These are phyloP conservation scores for Ustulina deusta DNA, from an alignment of 2,329 filamentous ascomycete genomes.

Conservation along the genomic window DNA sequence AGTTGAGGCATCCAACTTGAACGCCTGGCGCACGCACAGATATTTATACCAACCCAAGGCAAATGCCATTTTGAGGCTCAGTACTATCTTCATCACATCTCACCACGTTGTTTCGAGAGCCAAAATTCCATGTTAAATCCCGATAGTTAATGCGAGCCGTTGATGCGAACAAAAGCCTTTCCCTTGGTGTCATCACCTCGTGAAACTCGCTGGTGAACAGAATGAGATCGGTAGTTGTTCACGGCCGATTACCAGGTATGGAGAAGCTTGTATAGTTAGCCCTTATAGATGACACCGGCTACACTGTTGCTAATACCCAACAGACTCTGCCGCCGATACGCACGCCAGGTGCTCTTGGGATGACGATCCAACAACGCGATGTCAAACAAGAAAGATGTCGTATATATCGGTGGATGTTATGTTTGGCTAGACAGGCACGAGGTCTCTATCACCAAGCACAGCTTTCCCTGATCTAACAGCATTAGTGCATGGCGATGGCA, in stretches of 20 bases:
- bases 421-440: slow-evolving; percentile 22
- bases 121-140: not conserved
- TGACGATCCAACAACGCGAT: slow-evolving; percentile 10
- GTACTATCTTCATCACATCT: not conserved
- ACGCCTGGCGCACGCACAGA: not conserved
- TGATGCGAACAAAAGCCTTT: not conserved
- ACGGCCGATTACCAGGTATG: not conserved
- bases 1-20: slow-evolving; percentile 9
- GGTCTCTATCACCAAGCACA: slow-evolving; percentile 9
- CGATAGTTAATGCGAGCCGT: slow-evolving; percentile 10
- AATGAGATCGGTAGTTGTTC: slow-evolving; percentile 15
- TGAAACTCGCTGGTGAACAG: slow-evolving; percentile 15
- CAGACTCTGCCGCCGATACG: slow-evolving; percentile 3
- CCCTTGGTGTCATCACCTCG: slow-evolving; percentile 8
- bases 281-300: slow-evolving; percentile 8
- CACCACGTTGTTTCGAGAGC: not conserved
- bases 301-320: not conserved
- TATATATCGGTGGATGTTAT: slow-evolving; percentile 25
- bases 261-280: slow-evolving; percentile 13
- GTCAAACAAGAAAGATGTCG: slow-evolving; percentile 5
- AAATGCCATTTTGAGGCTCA: slow-evolving; percentile 8
- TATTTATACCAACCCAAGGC: slow-evolving; percentile 12
- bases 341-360: not conserved
- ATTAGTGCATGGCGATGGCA: slow-evolving; percentile 27
- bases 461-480: slow-evolving; percentile 12